Conservation (phyloP, 192 early-diverging fungal species). For the Podila epigama region DNA sequence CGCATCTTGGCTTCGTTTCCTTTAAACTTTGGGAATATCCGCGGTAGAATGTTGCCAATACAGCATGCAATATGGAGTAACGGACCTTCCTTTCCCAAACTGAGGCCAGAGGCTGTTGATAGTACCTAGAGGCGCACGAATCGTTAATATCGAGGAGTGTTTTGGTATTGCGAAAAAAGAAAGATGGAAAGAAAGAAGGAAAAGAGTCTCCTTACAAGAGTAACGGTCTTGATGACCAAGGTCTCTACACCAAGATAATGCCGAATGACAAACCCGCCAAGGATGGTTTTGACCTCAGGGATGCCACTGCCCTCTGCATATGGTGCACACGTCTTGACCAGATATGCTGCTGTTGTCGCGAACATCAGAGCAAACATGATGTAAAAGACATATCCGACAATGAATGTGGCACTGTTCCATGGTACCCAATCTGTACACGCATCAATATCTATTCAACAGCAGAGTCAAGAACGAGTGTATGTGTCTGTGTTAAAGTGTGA, state of each 20-base stretch:
- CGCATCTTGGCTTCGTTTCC: conserved; percentile 92
- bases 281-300: conserved; percentile 94
- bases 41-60: conserved; percentile 84
- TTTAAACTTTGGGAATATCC: conserved; percentile 91
- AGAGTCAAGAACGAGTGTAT: neutral
- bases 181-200: neutral
- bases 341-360: conserved; percentile 49
- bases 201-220: conserved; percentile 64
- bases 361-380: conserved; percentile 55
- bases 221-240: conserved; percentile 88
- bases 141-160: too few species aligned
- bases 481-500: too few species aligned
- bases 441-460: conserved; percentile 17
- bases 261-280: conserved; percentile 94
- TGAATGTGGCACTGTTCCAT: conserved; percentile 50
- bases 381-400: conserved; percentile 53
- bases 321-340: conserved; percentile 68
- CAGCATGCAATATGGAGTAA: conserved; percentile 93
- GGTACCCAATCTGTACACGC: conserved; percentile 48
- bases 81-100: conserved; percentile 93
- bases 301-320: conserved; percentile 96
- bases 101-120: conserved; percentile 84
- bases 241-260: conserved; percentile 92
- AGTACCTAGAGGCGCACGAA: too few species aligned
- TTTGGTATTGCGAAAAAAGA: neutral